Evolutionary conservation across 2,329 filamentous ascomycete genomes (phyloP).

Genomic region (Catunica adiposa): DNA sequence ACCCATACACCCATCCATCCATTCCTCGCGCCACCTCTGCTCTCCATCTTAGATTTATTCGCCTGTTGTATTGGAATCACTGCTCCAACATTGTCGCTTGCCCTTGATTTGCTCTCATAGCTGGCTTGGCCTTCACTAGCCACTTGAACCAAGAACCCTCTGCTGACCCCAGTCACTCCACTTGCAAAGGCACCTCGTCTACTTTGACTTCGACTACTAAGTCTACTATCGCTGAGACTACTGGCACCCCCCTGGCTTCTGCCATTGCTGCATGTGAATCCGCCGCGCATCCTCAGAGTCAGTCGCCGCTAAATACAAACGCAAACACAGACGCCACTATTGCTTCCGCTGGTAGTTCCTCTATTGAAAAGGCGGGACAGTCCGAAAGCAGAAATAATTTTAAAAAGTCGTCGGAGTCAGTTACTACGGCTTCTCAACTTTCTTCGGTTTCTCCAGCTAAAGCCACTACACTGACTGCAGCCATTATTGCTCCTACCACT

Average conservation of each 20-base stretch:
- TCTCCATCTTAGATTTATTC: not conserved
- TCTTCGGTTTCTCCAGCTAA: slow-evolving; percentile 1
- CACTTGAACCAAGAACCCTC: slow-evolving; percentile 1
- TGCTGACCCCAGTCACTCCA: slow-evolving; percentile 8
- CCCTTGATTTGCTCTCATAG: not conserved
- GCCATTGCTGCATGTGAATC: slow-evolving; percentile 5
- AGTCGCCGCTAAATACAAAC: slow-evolving; percentile 6
- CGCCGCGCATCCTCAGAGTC: not conserved
- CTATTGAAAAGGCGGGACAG: not conserved
- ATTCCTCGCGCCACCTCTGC: not conserved
- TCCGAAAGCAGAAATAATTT: slow-evolving; percentile 9
- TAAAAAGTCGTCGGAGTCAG: slow-evolving; percentile 6
- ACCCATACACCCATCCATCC: no score
- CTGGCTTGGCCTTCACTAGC: not conserved
- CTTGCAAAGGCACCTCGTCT: slow-evolving; percentile 3
- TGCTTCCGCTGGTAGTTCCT: not conserved
- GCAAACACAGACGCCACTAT: slow-evolving; percentile 5
- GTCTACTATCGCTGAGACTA: not conserved
- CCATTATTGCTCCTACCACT: slow-evolving; percentile 6
- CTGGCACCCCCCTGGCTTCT: slow-evolving; percentile 1
- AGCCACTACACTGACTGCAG: slow-evolving; percentile 6
- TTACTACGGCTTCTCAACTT: not conserved
- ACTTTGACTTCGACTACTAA: not conserved
- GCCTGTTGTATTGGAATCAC: no score
- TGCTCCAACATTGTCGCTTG: no score